Evolutionary conservation across 805 yeast species (phyloP).

Genomic region (Starmera amethionina): DNA sequence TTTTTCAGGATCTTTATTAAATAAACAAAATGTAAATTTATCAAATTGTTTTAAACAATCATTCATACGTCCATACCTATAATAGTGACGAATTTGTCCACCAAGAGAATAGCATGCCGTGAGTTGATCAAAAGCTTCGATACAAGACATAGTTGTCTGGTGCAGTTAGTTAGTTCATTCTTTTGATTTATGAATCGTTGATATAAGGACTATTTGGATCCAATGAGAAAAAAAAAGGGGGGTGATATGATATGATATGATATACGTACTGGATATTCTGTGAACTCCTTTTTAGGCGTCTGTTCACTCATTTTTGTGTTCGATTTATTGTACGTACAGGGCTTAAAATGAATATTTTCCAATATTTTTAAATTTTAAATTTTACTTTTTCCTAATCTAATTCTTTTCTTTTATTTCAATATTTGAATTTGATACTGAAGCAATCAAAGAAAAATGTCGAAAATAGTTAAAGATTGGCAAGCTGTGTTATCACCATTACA

Average conservation of each 20-base stretch:
- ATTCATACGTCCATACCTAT: constrained; percentile 72
- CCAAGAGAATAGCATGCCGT: constrained; percentile 83
- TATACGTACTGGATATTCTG: constrained; percentile 1
- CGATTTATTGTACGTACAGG: too few relatives aligned
- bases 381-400: too few relatives aligned
- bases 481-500: constrained; percentile 71
- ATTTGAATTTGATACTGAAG: too few relatives aligned
- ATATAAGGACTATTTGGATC: too few relatives aligned
- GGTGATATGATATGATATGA: too few relatives aligned
- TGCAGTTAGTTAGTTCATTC: constrained; percentile 2
- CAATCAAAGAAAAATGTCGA: too few relatives aligned
- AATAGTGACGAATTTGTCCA: constrained; percentile 78
- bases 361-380: too few relatives aligned
- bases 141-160: constrained; percentile 50
- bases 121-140: constrained; percentile 81
- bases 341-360: too few relatives aligned
- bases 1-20: constrained; percentile 45
- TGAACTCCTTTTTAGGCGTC: not conserved
- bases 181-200: too few relatives aligned
- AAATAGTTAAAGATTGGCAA: constrained; percentile 60
- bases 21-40: constrained; percentile 74
- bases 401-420: too few relatives aligned
- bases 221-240: too few relatives aligned
- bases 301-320: too few relatives aligned
- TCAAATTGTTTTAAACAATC: constrained; percentile 60